These are phyloP conservation scores for Neofusicoccum kwambonambiense DNA, from an alignment of 2,329 filamentous ascomycete genomes.

Conservation along the genomic window DNA sequence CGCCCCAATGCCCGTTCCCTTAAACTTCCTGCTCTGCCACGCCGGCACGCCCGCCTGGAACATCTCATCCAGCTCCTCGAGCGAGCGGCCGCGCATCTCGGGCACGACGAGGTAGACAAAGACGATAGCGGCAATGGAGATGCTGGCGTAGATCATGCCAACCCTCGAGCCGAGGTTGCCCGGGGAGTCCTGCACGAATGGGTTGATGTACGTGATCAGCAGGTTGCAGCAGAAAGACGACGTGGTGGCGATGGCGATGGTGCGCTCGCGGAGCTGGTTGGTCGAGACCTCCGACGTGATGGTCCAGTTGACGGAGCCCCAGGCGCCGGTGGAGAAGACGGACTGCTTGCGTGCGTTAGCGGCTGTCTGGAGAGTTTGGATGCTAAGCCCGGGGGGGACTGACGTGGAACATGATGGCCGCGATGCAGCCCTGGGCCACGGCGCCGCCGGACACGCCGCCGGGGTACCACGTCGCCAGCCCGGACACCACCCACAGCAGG, in stretches of 20 bases:
- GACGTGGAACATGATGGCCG: background rate
- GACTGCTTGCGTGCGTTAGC: background rate
- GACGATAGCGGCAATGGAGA: conserved; percentile 28
- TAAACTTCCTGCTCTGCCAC: background rate
- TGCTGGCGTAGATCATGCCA: conserved; percentile 26
- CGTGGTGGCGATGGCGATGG: background rate
- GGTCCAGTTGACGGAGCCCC: conserved; percentile 7
- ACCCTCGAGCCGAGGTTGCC: conserved; percentile 27
- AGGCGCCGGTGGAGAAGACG: conserved; percentile 9
- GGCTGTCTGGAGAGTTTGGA: no score
- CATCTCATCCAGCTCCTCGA: conserved; percentile 32
- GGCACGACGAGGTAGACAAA: conserved; percentile 61
- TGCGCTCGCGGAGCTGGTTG: background rate
- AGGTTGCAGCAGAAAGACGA: background rate
- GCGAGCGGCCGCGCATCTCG: conserved; percentile 36
- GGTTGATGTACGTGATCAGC: conserved; percentile 7
- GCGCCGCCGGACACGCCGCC: background rate
- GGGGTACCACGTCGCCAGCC: conserved; percentile 2
- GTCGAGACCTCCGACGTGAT: background rate
- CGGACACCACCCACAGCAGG: background rate
- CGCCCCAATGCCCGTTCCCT: background rate
- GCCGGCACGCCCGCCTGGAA: conserved; percentile 28
- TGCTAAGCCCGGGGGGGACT: no score
- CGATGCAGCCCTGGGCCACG: background rate
- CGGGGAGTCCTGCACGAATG: conserved; percentile 21